These are phyloP conservation scores for Phaeophleospora eucalypticola DNA, from an alignment of 2,329 filamentous ascomycete species.

Conservation along the genomic window DNA sequence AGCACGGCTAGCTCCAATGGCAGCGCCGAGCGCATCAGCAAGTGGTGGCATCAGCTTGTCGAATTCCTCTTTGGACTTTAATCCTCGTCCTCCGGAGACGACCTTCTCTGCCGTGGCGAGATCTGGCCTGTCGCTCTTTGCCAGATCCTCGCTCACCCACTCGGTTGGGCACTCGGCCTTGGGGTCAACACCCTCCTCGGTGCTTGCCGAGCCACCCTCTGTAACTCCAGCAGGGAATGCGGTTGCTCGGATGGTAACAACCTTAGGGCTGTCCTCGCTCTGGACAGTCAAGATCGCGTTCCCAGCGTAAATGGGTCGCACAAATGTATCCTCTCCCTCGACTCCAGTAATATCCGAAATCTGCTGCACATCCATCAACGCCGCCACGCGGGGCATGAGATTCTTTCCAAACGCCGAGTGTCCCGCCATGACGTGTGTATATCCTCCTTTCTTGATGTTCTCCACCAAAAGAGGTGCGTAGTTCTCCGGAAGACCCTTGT, in stretches of 20 bases:
- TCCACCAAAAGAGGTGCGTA: conserved; percentile 89
- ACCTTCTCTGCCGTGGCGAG: conserved; percentile 84
- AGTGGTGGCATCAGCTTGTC: conserved; percentile 88
- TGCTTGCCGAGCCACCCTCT: conserved; percentile 67
- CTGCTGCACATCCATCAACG: conserved; percentile 86
- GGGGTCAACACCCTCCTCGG: conserved; percentile 81
- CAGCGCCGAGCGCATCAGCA: conserved; percentile 88
- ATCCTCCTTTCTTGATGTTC: conserved; percentile 94
- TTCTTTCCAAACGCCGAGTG: conserved; percentile 98
- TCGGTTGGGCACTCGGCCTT: conserved; percentile 69
- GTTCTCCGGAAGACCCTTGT: conserved; percentile 91
- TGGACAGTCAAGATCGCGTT: conserved; percentile 97
- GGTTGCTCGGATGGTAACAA: conserved; percentile 89
- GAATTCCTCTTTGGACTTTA: conserved; percentile 98
- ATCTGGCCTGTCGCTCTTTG: conserved; percentile 91
- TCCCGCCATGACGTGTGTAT: conserved; percentile 83
- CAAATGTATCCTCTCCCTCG: conserved; percentile 87
- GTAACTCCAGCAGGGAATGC: conserved; percentile 74
- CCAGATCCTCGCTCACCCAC: conserved; percentile 91
- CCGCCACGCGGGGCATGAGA: conserved; percentile 83
- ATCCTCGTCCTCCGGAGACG: conserved; percentile 86
- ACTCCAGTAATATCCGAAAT: conserved; percentile 87
- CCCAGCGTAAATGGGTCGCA: conserved; percentile 94
- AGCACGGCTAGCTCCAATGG: conserved; percentile 88
- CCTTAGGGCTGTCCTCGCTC: conserved; percentile 77